phyloP scores from a whole-genome alignment of 2,329 filamentous ascomycete species.

The Leptographium lundbergii region DNA sequence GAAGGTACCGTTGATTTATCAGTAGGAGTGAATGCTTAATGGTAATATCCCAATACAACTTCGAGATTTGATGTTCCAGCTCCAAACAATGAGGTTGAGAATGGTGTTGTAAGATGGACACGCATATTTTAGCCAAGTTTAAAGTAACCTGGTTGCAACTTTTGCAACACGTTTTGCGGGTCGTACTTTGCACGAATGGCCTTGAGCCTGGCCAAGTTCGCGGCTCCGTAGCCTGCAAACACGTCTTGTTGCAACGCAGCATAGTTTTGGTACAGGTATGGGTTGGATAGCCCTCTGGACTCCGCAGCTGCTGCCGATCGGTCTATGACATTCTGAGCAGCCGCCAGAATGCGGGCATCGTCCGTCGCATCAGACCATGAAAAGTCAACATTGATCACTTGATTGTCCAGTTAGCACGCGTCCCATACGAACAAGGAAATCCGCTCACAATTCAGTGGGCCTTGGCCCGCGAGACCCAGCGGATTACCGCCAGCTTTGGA shows the following conservation, averaged over 20 bases:
- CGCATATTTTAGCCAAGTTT: conserved; percentile 4
- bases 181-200: conserved; percentile 20
- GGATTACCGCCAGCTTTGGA: conserved; percentile 27
- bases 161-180: conserved; percentile 21
- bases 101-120: neutral
- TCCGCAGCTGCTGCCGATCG: conserved; percentile 17
- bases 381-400: conserved; percentile 11
- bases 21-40: too few species aligned
- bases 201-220: conserved; percentile 21
- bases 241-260: conserved; percentile 25
- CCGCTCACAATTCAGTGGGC: neutral
- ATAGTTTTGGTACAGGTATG: conserved; percentile 31
- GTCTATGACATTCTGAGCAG: conserved; percentile 11
- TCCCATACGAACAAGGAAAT: neutral
- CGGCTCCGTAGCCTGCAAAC: conserved; percentile 23
- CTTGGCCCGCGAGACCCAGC: conserved; percentile 21
- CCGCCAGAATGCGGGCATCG: conserved; percentile 19
- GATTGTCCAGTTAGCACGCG: neutral
- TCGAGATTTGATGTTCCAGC: neutral
- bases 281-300: conserved; percentile 17
- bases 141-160: conserved; percentile 18
- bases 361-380: conserved; percentile 15
- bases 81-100: neutral
- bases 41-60: neutral
- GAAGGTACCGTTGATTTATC: too few species aligned